Conservation (phyloP, 1,284 basidiomycete genomes). For the Porogramme epimiltina region DNA sequence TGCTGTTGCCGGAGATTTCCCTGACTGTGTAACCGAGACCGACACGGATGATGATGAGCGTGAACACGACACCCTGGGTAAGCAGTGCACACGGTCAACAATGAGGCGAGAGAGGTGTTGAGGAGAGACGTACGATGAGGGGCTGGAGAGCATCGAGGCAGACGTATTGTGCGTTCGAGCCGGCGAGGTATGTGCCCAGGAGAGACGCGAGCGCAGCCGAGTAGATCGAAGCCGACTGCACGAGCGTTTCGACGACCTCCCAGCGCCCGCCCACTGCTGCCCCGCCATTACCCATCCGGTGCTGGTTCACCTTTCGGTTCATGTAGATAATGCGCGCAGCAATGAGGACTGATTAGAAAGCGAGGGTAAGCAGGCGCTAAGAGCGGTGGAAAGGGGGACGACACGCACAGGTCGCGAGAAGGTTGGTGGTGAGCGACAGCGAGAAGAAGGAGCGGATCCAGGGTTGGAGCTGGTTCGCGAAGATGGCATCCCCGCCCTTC, state of each 20-base stretch:
- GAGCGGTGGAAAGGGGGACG: neutral
- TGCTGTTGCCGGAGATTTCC: constrained; percentile 2
- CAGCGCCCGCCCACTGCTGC: neutral
- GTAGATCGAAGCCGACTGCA: constrained; percentile 21
- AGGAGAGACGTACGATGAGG: constrained; percentile 11
- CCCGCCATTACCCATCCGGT: neutral
- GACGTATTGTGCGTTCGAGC: constrained; percentile 15
- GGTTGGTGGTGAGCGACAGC: constrained; percentile 19
- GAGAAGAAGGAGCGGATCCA: constrained; percentile 23
- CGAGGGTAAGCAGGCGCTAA: neutral
- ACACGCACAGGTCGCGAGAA: constrained; percentile 17
- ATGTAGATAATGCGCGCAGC: constrained; percentile 19
- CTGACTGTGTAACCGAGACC: constrained; percentile 16
- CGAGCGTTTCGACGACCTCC: constrained; percentile 15
- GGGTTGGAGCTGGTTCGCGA: constrained; percentile 14
- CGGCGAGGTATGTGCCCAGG: constrained; percentile 13
- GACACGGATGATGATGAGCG: constrained; percentile 19
- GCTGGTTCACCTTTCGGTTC: constrained; percentile 14
- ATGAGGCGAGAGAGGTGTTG: neutral
- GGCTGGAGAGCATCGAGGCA: constrained; percentile 16
- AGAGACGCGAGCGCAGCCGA: constrained; percentile 14
- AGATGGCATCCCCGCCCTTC: constrained; percentile 14
- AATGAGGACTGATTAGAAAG: constrained; percentile 19
- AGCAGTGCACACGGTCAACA: neutral
- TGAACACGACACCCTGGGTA: constrained; percentile 18